phyloP scores from a whole-genome alignment of 2,329 filamentous ascomycete genomes.

The Microthyrium microscopicum region DNA sequence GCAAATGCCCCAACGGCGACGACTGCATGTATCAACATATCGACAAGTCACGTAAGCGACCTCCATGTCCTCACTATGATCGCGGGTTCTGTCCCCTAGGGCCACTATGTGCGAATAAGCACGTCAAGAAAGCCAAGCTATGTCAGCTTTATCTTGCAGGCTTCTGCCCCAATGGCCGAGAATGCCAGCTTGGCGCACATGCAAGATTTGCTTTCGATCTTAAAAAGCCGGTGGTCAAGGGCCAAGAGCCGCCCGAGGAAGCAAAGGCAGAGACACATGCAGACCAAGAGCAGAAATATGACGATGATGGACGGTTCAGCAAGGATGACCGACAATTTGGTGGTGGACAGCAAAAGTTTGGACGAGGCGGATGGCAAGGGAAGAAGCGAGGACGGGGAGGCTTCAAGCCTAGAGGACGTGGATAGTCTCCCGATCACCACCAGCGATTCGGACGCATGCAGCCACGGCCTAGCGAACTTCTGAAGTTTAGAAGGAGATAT shows the following conservation, averaged over 20 bases:
- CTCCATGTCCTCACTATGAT: slow-evolving; percentile 63
- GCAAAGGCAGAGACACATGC: slow-evolving; percentile 39
- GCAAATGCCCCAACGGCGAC: slow-evolving; percentile 91
- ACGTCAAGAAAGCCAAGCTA: slow-evolving; percentile 57
- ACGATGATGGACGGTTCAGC: slow-evolving; percentile 17
- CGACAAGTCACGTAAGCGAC: slow-evolving; percentile 55
- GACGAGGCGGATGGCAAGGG: neutral
- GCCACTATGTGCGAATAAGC: slow-evolving; percentile 71
- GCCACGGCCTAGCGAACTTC: too few relatives aligned
- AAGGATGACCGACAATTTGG: neutral
- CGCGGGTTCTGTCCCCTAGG: slow-evolving; percentile 88
- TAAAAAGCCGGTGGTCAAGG: slow-evolving; percentile 37
- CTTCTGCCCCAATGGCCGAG: slow-evolving; percentile 74
- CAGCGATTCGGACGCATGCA: too few relatives aligned
- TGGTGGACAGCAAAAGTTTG: neutral
- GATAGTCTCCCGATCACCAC: too few relatives aligned
- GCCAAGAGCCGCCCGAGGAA: slow-evolving; percentile 61
- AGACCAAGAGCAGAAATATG: slow-evolving; percentile 30
- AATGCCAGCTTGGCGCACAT: slow-evolving; percentile 68
- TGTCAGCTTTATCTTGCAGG: slow-evolving; percentile 82
- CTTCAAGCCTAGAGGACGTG: too few relatives aligned
- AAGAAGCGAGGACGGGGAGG: neutral
- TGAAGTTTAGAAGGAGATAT: too few relatives aligned
- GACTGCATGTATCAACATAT: slow-evolving; percentile 91
- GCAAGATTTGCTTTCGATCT: slow-evolving; percentile 57